A percentile compares a stretch with the other conserved stretches of the same genome.
phyloP scores from a whole-genome alignment of 2,329 filamentous ascomycete genomes.

The Coniochaeta sp. region DNA sequence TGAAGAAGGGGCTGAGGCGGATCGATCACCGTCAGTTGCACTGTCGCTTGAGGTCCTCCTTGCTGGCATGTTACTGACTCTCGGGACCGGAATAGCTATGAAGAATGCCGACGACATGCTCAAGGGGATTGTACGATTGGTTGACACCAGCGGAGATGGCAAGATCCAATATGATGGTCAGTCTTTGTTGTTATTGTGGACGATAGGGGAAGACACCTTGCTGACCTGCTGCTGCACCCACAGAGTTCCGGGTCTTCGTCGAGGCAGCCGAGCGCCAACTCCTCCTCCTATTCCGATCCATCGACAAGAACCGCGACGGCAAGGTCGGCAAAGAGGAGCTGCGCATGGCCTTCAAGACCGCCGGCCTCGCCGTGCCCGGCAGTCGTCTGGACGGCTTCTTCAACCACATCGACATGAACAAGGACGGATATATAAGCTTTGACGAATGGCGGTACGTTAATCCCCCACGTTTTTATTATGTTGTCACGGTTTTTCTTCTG shows the following conservation, averaged over 20 bases:
- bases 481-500: slow-evolving; percentile 3
- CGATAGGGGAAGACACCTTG: background rate
- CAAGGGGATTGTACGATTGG: slow-evolving; percentile 68
- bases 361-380: slow-evolving; percentile 71
- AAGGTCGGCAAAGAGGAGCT: slow-evolving; percentile 84
- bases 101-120: slow-evolving; percentile 90
- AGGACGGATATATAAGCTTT: slow-evolving; percentile 82
- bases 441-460: slow-evolving; percentile 90
- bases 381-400: slow-evolving; percentile 82
- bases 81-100: slow-evolving; percentile 40
- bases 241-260: slow-evolving; percentile 88
- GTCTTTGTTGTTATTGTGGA: slow-evolving; percentile 16
- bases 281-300: slow-evolving; percentile 71
- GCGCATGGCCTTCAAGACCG: slow-evolving; percentile 65
- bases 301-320: slow-evolving; percentile 80
- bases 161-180: slow-evolving; percentile 85
- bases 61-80: slow-evolving; percentile 7
- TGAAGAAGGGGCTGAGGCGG: slow-evolving; percentile 77
- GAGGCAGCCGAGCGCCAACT: slow-evolving; percentile 81
- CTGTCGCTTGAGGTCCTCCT: slow-evolving; percentile 4
- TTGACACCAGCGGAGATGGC: slow-evolving; percentile 81
- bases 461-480: slow-evolving; percentile 3
- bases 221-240: slow-evolving; percentile 6
- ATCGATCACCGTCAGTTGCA: slow-evolving; percentile 76
- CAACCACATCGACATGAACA: slow-evolving; percentile 78